These are phyloP conservation scores for Clausena lansium DNA, from an alignment of 345 rosid species.

Conservation along the genomic window DNA sequence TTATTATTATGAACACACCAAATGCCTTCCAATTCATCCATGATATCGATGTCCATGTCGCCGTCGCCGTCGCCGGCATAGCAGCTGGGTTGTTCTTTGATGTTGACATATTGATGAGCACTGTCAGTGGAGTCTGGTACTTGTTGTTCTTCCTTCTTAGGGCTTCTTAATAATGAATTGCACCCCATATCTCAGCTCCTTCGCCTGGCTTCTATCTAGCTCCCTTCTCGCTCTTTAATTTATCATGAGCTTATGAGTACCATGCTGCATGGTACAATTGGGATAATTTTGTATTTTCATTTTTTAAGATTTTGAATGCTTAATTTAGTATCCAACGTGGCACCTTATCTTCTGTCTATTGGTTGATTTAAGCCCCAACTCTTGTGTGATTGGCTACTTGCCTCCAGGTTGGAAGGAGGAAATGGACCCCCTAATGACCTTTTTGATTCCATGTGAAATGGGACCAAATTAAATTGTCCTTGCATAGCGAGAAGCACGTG, in stretches of 20 bases:
- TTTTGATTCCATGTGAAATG: slow-evolving; percentile 5
- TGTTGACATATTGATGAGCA: slow-evolving; percentile 6
- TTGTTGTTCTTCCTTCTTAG: slow-evolving; percentile 41
- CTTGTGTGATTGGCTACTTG: slow-evolving; percentile 12
- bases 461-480: slow-evolving; percentile 2
- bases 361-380: slow-evolving; percentile 5
- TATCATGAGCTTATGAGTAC: not conserved
- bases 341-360: slow-evolving; percentile 36
- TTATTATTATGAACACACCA: slow-evolving; percentile 30
- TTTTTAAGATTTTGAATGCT: not conserved
- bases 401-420: slow-evolving; percentile 23
- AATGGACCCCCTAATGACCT: not conserved
- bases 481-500: slow-evolving; percentile 13
- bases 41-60: slow-evolving; percentile 16
- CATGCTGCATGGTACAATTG: not conserved
- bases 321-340: slow-evolving; percentile 16
- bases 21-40: slow-evolving; percentile 33
- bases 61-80: not conserved
- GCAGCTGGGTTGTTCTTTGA: not conserved
- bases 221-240: not conserved
- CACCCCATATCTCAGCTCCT: slow-evolving; percentile 24
- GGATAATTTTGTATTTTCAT: not conserved
- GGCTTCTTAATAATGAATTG: slow-evolving; percentile 34
- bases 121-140: slow-evolving; percentile 21
- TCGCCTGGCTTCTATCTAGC: not conserved